Conservation (phyloP, 495 filamentous ascomycete species). For the Aspergillus homomorphus region DNA sequence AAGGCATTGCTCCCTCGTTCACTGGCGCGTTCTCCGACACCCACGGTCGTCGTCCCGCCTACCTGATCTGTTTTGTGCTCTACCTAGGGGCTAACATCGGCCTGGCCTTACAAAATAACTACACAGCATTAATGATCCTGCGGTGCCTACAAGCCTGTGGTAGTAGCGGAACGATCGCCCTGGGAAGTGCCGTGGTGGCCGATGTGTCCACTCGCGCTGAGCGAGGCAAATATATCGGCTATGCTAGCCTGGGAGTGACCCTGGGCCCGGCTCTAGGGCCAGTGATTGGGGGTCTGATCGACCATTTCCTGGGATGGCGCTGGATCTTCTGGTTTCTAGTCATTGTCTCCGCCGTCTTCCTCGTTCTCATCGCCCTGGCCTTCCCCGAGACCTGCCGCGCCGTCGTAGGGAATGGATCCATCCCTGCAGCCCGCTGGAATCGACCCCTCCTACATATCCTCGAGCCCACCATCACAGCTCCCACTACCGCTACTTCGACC, state of each 20-base stretch:
- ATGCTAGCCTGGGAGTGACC: conserved; percentile 25
- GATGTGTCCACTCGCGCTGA: conserved; percentile 44
- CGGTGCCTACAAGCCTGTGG: conserved; percentile 50
- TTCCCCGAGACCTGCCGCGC: conserved; percentile 46
- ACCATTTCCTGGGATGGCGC: conserved; percentile 64
- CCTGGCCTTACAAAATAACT: conserved; percentile 42
- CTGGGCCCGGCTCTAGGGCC: conserved; percentile 56
- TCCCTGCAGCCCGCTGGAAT: conserved; percentile 39
- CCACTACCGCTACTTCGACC: conserved; percentile 5
- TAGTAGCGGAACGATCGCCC: conserved; percentile 41
- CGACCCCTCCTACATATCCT: conserved; percentile 27
- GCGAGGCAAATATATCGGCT: conserved; percentile 46
- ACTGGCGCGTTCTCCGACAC: conserved; percentile 47
- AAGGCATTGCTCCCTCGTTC: conserved; percentile 48
- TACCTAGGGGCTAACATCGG: conserved; percentile 49
- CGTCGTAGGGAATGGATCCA: conserved; percentile 47
- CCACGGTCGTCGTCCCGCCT: conserved; percentile 45
- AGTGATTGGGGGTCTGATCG: conserved; percentile 62
- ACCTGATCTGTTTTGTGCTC: conserved; percentile 40
- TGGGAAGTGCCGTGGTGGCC: conserved; percentile 39
- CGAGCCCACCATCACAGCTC: conserved; percentile 8
- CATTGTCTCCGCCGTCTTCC: conserved; percentile 50
- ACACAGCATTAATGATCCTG: conserved; percentile 46
- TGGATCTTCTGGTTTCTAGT: conserved; percentile 73
- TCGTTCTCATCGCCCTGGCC: conserved; percentile 25